phyloP scores from a whole-genome alignment of 2,329 filamentous ascomycete species.

The Alternaria gaisen region DNA sequence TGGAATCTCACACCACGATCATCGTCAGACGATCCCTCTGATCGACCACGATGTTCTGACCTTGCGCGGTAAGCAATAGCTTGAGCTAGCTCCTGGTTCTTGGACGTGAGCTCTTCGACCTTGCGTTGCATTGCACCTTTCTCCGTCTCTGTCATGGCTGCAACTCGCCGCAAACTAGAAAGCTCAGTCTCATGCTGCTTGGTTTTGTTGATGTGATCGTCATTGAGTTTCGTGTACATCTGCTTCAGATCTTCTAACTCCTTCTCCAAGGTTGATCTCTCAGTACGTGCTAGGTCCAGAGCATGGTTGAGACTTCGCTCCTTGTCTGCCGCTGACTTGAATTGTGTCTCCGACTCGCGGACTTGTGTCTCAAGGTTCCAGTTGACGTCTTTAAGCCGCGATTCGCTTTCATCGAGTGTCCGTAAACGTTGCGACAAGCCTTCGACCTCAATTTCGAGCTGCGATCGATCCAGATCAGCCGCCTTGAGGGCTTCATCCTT shows the following conservation, averaged over 20 bases:
- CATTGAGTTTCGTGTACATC: slow-evolving; percentile 76
- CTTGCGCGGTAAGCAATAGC: slow-evolving; percentile 80
- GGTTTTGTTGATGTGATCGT: slow-evolving; percentile 78
- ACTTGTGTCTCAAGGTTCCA: slow-evolving; percentile 95
- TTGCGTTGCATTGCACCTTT: slow-evolving; percentile 80
- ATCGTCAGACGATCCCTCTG: slow-evolving; percentile 62
- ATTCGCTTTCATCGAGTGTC: slow-evolving; percentile 89
- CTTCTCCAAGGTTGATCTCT: slow-evolving; percentile 80
- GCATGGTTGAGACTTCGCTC: slow-evolving; percentile 82
- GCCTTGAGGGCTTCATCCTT: slow-evolving; percentile 86
- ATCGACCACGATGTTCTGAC: slow-evolving; percentile 65
- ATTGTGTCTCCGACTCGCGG: slow-evolving; percentile 78
- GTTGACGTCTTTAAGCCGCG: slow-evolving; percentile 97
- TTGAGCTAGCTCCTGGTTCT: slow-evolving; percentile 90
- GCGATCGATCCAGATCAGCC: slow-evolving; percentile 76
- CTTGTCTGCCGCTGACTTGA: slow-evolving; percentile 80
- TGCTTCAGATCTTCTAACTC: slow-evolving; percentile 92
- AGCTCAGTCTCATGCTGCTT: slow-evolving; percentile 92
- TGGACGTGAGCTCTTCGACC: slow-evolving; percentile 84
- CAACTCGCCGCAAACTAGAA: slow-evolving; percentile 80
- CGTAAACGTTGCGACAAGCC: slow-evolving; percentile 81
- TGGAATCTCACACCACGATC: slow-evolving; percentile 65
- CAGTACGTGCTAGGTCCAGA: slow-evolving; percentile 73
- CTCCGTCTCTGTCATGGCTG: slow-evolving; percentile 80
- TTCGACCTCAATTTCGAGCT: slow-evolving; percentile 83